Percentiles rank a stretch among this genome's conserved stretches.
Conservation (phyloP, 169 alveolate species). For the Cryptosporidium parvum region DNA sequence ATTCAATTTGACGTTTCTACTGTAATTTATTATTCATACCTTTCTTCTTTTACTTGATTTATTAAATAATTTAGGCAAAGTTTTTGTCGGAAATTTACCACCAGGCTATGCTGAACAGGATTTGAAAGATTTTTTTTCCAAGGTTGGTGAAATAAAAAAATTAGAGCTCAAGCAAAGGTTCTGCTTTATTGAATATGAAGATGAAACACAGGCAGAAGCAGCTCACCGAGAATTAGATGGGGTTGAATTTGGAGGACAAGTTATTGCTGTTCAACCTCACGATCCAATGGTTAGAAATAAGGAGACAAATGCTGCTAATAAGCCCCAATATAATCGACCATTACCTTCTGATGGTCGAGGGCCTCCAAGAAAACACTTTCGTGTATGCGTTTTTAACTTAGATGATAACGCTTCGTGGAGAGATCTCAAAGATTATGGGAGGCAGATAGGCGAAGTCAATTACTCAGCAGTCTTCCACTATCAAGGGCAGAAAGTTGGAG, state of each 20-base stretch:
- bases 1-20: not conserved
- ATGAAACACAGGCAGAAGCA: conserved; percentile 83
- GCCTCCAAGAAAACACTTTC: conserved; percentile 77
- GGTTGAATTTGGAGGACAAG: conserved; percentile 69
- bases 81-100: conserved; percentile 87
- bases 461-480: conserved; percentile 84
- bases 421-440: conserved; percentile 87
- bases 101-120: conserved; percentile 87
- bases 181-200: conserved; percentile 86
- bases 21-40: not conserved
- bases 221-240: conserved; percentile 80
- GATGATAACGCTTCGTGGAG: conserved; percentile 90
- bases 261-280: conserved; percentile 78
- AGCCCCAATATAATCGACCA: conserved; percentile 66
- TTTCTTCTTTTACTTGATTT: not conserved
- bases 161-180: conserved; percentile 85
- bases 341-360: conserved; percentile 76
- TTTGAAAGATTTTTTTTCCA: conserved; percentile 81
- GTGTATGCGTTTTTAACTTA: conserved; percentile 82
- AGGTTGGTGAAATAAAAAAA: conserved; percentile 84
- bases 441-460: conserved; percentile 87
- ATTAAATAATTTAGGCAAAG: conserved; percentile 77
- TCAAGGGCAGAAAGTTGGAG: conserved; percentile 83
- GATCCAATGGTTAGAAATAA: conserved; percentile 75
- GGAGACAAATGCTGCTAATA: conserved; percentile 55